Evolutionary conservation across 345 rosid species (phyloP), one percentile per base, ranked within the genome.

Genomic region (Limnanthes douglasii): DNA sequence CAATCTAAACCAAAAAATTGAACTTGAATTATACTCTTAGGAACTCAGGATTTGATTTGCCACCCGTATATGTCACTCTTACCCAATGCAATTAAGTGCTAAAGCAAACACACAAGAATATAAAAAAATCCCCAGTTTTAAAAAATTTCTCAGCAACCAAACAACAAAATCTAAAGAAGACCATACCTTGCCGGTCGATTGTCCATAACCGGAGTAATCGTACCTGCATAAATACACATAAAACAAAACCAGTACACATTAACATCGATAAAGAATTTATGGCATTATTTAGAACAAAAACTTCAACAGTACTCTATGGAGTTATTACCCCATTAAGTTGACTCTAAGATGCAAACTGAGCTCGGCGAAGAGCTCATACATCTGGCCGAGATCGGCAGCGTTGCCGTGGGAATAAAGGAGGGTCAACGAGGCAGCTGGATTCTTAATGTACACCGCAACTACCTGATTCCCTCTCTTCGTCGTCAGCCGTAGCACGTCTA

Each of bases 341-440:
- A 88, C 95, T 18, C 74, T 59, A 20, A 88, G 79, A 62, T 75
- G 93, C 34, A 66, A 39, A 23, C 86, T 78, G 45, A 88, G 83
- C 31, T 83, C 86, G 16, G 43, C 29, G 46, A 78, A 83, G 50
- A 88, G 61, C 54, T 83, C 90, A 41, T 57, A 69, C 83, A 83
- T 75, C 65, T 88, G 93, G 2, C 93, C 93, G 40, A 88, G 76
- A 78, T 88, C 97, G 22, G 95, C 97, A 4, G 97, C 97, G 59
- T 86, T 86, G 6, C 97, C 97, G 20, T 86, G 97, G 1, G 96
- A 81, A 51, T 82, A 82, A 9, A 82, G 69, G 25, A 82, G 24
- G 2, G 97, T 82, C 45, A 82, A 64, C 13, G 72, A 48, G n/a
- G 97, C 97, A 7, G 61, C 30, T 17, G 78, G 84, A 34, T 83